Base-by-base conservation (phyloP, 495 filamentous ascomycete species). In the Achaetomiella virescens region DNA sequence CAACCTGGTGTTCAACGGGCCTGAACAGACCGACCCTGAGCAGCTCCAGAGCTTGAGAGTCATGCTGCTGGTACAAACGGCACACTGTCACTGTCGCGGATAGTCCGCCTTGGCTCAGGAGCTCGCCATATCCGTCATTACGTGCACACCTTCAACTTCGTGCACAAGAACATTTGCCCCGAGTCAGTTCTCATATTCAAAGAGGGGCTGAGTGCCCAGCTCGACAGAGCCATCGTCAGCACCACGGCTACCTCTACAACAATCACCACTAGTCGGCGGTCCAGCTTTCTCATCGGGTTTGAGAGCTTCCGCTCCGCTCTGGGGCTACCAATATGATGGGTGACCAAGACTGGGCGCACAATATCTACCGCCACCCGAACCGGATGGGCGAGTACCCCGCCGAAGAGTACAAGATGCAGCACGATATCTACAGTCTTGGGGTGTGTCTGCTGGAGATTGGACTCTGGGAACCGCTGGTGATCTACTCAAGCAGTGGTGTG, bases 361-460 rank as follows among this genome's bases (percentile, higher is more conserved):
- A 80, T 35, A 54, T 84, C 6, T 86, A 85, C 56, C 74, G 75
- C 1, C 81, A 85, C 52, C 81, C 81, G 6, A 43, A 58, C 0
- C 73, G 79, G 0, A 73, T 80, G 40, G 79, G 80, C 1, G 7
- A 61, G 0, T 56, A 37, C 0, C 72, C 72, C 0, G 54, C 71
- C 33, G 66, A 73, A 1, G 35, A 44, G 7, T 83, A 79, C 53
- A 64, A 49, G 2, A 83, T 83, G 78, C 79, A 82, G 49, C 78
- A 84, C 62, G 82, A 85, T 56, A 82, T 85, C 22, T 84, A 85
- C 61, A 82, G 79, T 60, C 70, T 86, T 12, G 83, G 84, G 0
- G 78, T 83, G 9, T 78, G 77, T 53, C 68, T 87, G 0, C 56
- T 87, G 2, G 84, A 87, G 60, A 70, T 86, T 35, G 82, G 80